A percentile compares a stretch with the other conserved stretches of the same genome.
These are phyloP conservation scores for Globisporangium ultimum DNA, from an alignment of 352 stramenopile species.

Conservation along the genomic window DNA sequence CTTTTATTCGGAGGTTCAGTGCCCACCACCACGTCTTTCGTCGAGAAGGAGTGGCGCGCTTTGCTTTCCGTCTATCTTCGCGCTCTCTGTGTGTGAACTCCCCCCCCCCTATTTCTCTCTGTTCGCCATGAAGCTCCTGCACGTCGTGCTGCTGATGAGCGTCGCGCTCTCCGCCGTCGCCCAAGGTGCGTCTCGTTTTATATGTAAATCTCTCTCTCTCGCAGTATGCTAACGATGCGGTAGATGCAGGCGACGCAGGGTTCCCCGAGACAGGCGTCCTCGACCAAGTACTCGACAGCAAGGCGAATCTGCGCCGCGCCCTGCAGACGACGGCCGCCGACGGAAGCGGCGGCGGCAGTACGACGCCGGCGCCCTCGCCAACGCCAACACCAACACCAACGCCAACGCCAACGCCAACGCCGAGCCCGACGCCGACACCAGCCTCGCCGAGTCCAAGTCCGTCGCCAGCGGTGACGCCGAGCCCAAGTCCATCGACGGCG, in stretches of 20 bases:
- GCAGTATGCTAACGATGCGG: not conserved
- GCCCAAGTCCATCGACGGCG: slow-evolving; percentile 12
- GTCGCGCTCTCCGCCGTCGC: slow-evolving; percentile 21
- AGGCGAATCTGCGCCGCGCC: slow-evolving; percentile 9
- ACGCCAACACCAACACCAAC: slow-evolving; percentile 18
- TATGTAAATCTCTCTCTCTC: not conserved
- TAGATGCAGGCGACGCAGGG: slow-evolving; percentile 18
- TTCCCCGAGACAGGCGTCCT: slow-evolving; percentile 12
- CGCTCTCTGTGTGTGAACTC: not conserved
- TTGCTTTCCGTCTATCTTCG: not conserved
- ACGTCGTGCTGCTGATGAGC: slow-evolving; percentile 20
- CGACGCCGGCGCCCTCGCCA: slow-evolving; percentile 16
- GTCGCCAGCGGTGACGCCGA: slow-evolving; percentile 19
- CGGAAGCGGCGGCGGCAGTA: not conserved
- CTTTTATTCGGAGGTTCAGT: slow-evolving; percentile 49
- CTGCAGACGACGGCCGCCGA: not conserved
- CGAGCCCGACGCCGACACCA: slow-evolving; percentile 11
- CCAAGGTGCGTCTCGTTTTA: slow-evolving; percentile 2
- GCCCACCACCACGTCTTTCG: slow-evolving; percentile 17
- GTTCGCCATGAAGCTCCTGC: slow-evolving; percentile 33
- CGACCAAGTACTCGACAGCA: slow-evolving; percentile 14
- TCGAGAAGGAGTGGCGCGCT: slow-evolving; percentile 2
- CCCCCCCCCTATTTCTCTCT: not conserved
- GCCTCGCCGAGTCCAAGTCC: slow-evolving; percentile 18
- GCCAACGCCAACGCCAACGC: slow-evolving; percentile 10